phyloP scores from a whole-genome alignment of 2,329 filamentous ascomycete genomes.

The Acrocalymma vagum region DNA sequence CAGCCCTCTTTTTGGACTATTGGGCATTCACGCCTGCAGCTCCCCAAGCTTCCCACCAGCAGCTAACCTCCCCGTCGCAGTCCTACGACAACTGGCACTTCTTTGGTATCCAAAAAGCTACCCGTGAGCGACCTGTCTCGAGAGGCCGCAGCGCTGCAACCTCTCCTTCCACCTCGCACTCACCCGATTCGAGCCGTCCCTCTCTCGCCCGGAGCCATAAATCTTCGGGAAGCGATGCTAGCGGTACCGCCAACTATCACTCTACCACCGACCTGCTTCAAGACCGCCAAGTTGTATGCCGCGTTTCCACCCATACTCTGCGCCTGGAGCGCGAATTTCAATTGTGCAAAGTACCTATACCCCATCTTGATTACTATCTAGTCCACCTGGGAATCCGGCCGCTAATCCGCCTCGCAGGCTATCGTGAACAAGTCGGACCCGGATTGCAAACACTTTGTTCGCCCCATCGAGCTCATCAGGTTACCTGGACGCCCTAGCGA shows the following conservation, averaged over 20 bases:
- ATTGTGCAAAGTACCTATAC: slow-evolving; percentile 78
- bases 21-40: background rate
- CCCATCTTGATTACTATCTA: too few species aligned
- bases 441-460: slow-evolving; percentile 77
- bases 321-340: slow-evolving; percentile 89
- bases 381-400: too few species aligned
- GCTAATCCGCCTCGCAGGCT: too few species aligned
- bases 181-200: slow-evolving; percentile 40
- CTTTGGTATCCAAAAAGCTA: slow-evolving; percentile 48
- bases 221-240: slow-evolving; percentile 47
- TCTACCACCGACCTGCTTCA: slow-evolving; percentile 56
- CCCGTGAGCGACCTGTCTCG: slow-evolving; percentile 29
- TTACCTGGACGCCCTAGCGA: slow-evolving; percentile 74
- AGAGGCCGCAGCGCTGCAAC: slow-evolving; percentile 32
- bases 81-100: slow-evolving; percentile 88
- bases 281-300: slow-evolving; percentile 73
- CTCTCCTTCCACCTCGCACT: slow-evolving; percentile 35
- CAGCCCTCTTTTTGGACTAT: background rate
- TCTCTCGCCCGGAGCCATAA: slow-evolving; percentile 35
- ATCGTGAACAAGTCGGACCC: slow-evolving; percentile 77
- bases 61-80: slow-evolving; percentile 44
- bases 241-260: slow-evolving; percentile 47
- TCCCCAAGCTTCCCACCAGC: background rate
- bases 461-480: slow-evolving; percentile 80
- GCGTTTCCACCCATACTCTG: slow-evolving; percentile 82